Base-by-base conservation (phyloP, 768 basidiomycete species). In the Phlebiopsis gigantea region DNA sequence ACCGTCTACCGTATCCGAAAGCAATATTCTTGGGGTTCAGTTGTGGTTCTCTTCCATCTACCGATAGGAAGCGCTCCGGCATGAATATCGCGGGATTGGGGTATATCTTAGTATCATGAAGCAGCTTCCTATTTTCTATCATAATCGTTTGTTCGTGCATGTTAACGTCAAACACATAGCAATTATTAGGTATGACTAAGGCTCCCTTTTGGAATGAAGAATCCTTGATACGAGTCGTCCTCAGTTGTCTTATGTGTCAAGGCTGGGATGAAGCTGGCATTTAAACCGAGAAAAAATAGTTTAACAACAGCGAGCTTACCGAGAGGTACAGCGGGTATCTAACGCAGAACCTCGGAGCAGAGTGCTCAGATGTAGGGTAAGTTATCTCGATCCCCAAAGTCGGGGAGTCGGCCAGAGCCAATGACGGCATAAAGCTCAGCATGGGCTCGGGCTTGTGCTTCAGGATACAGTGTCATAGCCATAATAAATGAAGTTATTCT, bases 201-300 rank as follows among this genome's bases (percentile, higher is more conserved):
- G 81, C n/a, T 76, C 7, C 84, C 83, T 62, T 82, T 79, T 19
- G 84, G 84, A 39, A 85, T 77, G 28, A 74, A 69, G 69, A 75
- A 73, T 5, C 76, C 80, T 25, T 76, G 63, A 58, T 84, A 85
- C 28, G 80, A 63, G 59, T 85, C 83, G 57, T 85, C 79, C 63
- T 82, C 75, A 70, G 74, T 79, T 62, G 81, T 57, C 39, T 79
- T 70, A 53, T 84, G 84, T 0, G 84, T 82, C 43, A 85, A 72
- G 49, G 73, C 83, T 84, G 34, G 12, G 8, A 17, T 39, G 17
- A 39, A 4, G 17, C 10, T 19, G 31, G 17, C 12, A 41, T 17
- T 12, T 4, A 46, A n/a, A 21, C 15, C 15, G 14, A 17, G n/a
- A n/a, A n/a, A n/a, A n/a, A n/a, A n/a, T n/a, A n/a, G n/a, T n/a